Conservation (phyloP, 805 yeast species). For the Metschnikowia amazonensis region DNA sequence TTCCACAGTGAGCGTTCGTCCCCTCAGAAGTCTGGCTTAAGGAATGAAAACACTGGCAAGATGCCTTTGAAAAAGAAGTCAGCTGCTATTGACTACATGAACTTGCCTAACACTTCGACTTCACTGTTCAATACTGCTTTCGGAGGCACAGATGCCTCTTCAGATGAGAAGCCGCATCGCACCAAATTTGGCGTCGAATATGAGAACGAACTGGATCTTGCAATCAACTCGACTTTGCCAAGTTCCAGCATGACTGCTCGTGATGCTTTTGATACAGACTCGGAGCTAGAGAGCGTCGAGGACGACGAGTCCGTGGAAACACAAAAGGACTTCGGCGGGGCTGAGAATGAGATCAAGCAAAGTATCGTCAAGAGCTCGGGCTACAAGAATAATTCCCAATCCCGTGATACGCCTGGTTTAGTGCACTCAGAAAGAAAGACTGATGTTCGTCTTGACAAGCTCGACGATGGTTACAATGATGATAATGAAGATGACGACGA, state of each 20-base stretch:
- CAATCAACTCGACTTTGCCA: constrained; percentile 14
- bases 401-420: background rate
- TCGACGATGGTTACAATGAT: background rate
- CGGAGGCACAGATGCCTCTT: constrained; percentile 6
- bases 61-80: constrained; percentile 4
- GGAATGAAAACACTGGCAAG: constrained; percentile 12
- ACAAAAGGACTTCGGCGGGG: constrained; percentile 2
- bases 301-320: constrained; percentile 7
- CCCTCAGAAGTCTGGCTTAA: constrained; percentile 24
- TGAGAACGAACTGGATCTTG: constrained; percentile 27
- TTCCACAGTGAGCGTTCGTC: constrained; percentile 4
- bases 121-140: constrained; percentile 16
- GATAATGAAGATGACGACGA: background rate
- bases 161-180: constrained; percentile 4
- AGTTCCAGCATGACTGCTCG: constrained; percentile 4
- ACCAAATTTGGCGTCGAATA: constrained; percentile 25
- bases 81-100: constrained; percentile 18
- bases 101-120: constrained; percentile 26
- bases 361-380: background rate
- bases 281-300: constrained; percentile 5
- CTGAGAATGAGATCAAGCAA: constrained; percentile 2
- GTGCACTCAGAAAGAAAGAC: background rate
- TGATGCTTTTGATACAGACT: constrained; percentile 1
- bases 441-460: background rate
- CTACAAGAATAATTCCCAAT: background rate